phyloP scores from a whole-genome alignment of 2,329 filamentous ascomycete species.

The Colletotrichum sojae region DNA sequence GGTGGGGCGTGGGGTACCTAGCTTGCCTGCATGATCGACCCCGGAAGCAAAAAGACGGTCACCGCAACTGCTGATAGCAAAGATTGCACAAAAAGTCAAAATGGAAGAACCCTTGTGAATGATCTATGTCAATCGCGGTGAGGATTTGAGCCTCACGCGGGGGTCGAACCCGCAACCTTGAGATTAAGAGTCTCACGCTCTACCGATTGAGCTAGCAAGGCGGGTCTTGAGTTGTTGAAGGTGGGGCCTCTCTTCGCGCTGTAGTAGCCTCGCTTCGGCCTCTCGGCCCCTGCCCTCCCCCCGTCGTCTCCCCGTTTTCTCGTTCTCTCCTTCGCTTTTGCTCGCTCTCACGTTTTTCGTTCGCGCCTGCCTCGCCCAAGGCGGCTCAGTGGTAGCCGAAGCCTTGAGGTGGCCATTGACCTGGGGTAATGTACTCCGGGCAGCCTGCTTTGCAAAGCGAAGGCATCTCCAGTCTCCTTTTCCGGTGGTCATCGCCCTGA shows the following conservation, averaged over 20 bases:
- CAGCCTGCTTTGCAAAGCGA: too few relatives aligned
- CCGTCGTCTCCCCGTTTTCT: background rate
- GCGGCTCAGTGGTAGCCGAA: too few relatives aligned
- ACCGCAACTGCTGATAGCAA: background rate
- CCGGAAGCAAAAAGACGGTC: background rate
- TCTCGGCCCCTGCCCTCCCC: too few relatives aligned
- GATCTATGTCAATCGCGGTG: background rate
- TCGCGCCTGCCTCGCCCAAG: too few relatives aligned
- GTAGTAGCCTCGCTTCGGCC: background rate
- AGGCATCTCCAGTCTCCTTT: too few relatives aligned
- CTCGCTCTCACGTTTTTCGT: too few relatives aligned
- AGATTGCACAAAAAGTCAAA: background rate
- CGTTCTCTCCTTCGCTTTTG: background rate
- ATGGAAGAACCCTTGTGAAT: background rate
- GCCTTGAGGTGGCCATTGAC: too few relatives aligned
- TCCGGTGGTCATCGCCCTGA: too few relatives aligned
- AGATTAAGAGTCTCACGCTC: slow-evolving; percentile 78
- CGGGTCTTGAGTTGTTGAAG: background rate
- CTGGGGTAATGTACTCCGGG: too few relatives aligned
- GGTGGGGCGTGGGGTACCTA: background rate
- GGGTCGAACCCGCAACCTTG: slow-evolving; percentile 45
- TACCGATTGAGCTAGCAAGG: slow-evolving; percentile 77
- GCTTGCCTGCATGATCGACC: too few relatives aligned
- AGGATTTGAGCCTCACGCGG: slow-evolving; percentile 45
- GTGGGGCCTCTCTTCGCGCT: accelerated